Evolutionary conservation across 345 rosid genomes (phyloP), one percentile per base, ranked within the genome.

Genomic region (Capsella bursapastoris): DNA sequence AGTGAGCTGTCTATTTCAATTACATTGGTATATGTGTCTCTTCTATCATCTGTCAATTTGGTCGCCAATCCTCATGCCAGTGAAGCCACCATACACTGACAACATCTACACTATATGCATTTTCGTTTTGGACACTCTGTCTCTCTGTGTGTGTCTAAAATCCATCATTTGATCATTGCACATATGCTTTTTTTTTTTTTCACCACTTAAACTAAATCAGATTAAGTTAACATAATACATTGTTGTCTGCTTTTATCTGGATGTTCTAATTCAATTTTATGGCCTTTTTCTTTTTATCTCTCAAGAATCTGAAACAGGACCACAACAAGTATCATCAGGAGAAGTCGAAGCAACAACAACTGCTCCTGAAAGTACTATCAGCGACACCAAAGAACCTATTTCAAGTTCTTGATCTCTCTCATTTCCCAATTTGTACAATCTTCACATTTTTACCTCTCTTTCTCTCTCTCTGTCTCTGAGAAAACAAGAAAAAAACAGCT

Each of bases 1-100:
- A 78, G 68, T 89, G 96, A 84, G 86, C 88, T 87, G 95, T 81
- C 79, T 70, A 78, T 71, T 70, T 64, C 56, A 49, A 47, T 35
- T 34, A 65, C 76, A 65, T 77, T 65, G 72, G 76, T 71, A 22
- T 71, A 77, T 58, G 72, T 65, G 76, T 77, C 63, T 77, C 63
- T 51, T 50, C 70, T 58, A 55, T 57, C 71, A 68, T 69, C 74
- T 68, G 79, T 68, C 79, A 75, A 52, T 68, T 52, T 68, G 74
- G 79, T 75, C 74, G 28, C 74, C 22, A 50, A 50, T 22, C 29
- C 6, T 22, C 31, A 43, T 75, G 74, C 74, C 74, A 75, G 79
- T 75, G 32, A 68, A 68, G 63, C 62, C 73, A 75, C 63, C 79
- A 75, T 52, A 60, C 74, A 68, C 64, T 60, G 73, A 78, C 78